Evolutionary conservation across 2,329 filamentous ascomycete genomes (phyloP).

Genomic region (Rhexocercosporidium sp.): DNA sequence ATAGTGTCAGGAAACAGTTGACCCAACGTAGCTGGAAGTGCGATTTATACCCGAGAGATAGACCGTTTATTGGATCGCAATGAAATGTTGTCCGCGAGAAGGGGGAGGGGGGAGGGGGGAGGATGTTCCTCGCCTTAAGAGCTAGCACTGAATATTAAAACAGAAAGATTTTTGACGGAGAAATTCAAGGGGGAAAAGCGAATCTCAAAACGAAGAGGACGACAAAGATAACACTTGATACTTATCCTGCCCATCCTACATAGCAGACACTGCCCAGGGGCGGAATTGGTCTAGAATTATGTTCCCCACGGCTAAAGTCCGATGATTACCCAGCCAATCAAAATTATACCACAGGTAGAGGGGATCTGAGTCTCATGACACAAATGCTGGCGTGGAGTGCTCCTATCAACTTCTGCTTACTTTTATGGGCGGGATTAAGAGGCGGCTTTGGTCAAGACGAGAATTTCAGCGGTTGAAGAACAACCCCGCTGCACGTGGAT

Average conservation of each 20-base stretch:
- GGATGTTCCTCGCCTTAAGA: background rate
- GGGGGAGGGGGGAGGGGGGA: background rate
- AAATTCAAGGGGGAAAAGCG: background rate
- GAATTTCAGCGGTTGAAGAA: slow-evolving; percentile 3
- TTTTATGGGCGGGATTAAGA: background rate
- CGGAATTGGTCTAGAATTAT: background rate
- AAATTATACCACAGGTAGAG: background rate
- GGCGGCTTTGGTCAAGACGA: background rate
- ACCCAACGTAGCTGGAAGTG: background rate
- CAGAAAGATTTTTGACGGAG: too few relatives aligned
- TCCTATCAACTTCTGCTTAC: background rate
- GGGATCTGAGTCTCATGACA: background rate
- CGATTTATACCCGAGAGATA: background rate
- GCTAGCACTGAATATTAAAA: background rate
- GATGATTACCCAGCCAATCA: slow-evolving; percentile 11
- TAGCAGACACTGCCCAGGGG: background rate
- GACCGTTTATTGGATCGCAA: background rate
- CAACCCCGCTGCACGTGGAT: background rate
- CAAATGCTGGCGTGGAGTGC: background rate
- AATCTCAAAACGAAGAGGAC: background rate
- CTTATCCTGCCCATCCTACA: background rate
- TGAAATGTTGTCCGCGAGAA: background rate
- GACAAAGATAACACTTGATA: background rate
- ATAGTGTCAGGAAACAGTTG: slow-evolving; percentile 4
- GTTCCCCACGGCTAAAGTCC: slow-evolving; percentile 8